Evolutionary conservation across 495 filamentous ascomycete species (phyloP), one percentile per base, ranked within the genome.

Genomic region (Podospora appendiculata): DNA sequence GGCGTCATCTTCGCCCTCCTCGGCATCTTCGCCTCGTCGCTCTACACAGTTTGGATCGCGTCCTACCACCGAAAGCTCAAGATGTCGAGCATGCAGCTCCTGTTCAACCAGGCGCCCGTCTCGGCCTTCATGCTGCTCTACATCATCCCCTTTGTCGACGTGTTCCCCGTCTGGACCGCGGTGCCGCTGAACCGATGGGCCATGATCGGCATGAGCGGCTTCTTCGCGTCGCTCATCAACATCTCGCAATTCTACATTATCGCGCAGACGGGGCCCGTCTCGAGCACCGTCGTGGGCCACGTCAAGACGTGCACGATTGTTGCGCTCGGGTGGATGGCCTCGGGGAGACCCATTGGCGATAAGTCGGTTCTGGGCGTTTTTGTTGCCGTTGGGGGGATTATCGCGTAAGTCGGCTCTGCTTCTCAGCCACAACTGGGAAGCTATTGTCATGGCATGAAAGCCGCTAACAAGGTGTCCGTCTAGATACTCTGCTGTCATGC

Each of bases 171-270:
- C 0, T 78, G 79, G 65, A 63, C 65, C 8, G 68, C 71, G 32
- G 75, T 80, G 0, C 71, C 74, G 2, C 53, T 70, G 6, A 70
- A 65, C 54, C 75, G 66, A 36, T 86, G 70, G 79, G 47, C 74
- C 14, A 68, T 83, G 74, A 77, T 84, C 25, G 36, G 75, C 41
- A 69, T 81, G 69, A 78, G 77, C 55, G 84, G 84, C 8, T 45
- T 79, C 12, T 81, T 82, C 52, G 86, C 86, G 4, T 79, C 77
- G 32, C 65, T 87, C 16, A 84, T 89, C 58, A 89, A 89, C 60
- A 71, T 88, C 45, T 85, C 81, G 8, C 84, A 87, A 58, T 89
- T 89, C 59, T 85, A 85, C 59, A 87, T 89, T 56, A 81, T 89
- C 38, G 83, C 80, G 19, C 79, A 79, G 41, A 81, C 84, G 1